Base-by-base conservation (phyloP, 2,329 filamentous ascomycete genomes). In the Bipolaris gigantea region DNA sequence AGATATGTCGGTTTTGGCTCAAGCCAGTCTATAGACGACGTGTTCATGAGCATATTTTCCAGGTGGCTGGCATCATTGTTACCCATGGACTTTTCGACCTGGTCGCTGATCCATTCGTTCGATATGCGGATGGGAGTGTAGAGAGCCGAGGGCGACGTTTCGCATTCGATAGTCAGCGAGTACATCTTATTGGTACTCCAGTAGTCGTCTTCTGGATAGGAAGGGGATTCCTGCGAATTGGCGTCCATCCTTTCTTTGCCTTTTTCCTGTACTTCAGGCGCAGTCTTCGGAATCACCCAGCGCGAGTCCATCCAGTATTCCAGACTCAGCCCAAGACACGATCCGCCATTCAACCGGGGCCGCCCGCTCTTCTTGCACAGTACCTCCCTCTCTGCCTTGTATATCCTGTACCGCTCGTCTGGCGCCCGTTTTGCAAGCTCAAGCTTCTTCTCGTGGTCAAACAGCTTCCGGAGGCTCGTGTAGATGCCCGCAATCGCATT, bases 221-320 rank as follows among this genome's bases (percentile, higher is more conserved):
- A 38, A 23, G 57, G 46, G n/a, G 53, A n/a, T 13, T 50, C 43
- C 7, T 49, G 49, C 4, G 56, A 58, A 44, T 75, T 71, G 16
- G 75, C 23, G 8, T 75, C 70, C 68, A 75, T 73, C n/a, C 65
- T 64, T 35, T 64, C 64, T 27, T 67, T 77, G 16, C 74, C 70
- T 30, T 76, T 72, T 16, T 73, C 42, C 73, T 71, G 42, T 62
- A 71, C 2, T 69, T 44, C 27, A 15, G 50, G 38, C 41, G 61
- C 52, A 7, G 54, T 52, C 30, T 53, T 61, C 4, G 60, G 53
- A 27, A 69, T 74, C 15, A 84, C 71, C 42, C 82, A 78, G 42
- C 83, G 80, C 50, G 80, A 77, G 62, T 87, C 81, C 71, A 85
- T 87, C 90, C 90, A 94, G 71, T 93, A 95, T 60, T 91, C 87